These are phyloP conservation scores for Phaeosphaeriaceae sp. DNA, from an alignment of 2,329 filamentous ascomycete genomes.

Conservation along the genomic window DNA sequence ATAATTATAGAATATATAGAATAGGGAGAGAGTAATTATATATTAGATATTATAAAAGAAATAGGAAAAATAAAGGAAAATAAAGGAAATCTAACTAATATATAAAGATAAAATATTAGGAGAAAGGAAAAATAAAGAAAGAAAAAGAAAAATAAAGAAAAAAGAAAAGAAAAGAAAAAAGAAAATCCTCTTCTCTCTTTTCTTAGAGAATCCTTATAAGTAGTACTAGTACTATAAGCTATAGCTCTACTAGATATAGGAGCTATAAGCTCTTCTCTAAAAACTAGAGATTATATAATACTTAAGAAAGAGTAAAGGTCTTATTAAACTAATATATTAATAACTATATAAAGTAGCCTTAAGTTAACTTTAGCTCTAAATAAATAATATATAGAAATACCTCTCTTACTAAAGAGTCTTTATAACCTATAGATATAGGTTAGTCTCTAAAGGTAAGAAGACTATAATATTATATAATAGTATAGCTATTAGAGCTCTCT, in stretches of 20 bases:
- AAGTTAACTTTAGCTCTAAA: background rate
- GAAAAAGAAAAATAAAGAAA: too few relatives aligned
- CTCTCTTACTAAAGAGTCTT: background rate
- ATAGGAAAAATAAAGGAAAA: too few relatives aligned
- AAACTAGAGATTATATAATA: background rate
- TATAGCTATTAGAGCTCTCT: too few relatives aligned
- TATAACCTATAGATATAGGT: background rate
- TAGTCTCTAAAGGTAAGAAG: background rate
- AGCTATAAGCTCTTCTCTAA: background rate
- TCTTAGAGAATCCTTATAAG: too few relatives aligned
- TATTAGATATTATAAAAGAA: too few relatives aligned
- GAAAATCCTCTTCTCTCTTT: background rate
- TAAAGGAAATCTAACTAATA: too few relatives aligned
- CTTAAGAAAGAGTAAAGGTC: background rate
- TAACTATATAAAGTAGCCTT: background rate
- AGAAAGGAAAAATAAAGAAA: too few relatives aligned
- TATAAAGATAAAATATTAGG: too few relatives aligned
- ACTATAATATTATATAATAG: too few relatives aligned
- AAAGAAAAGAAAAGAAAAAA: background rate
- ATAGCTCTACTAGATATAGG: background rate
- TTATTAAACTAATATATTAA: background rate
- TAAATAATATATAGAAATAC: background rate
- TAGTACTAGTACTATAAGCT: too few relatives aligned
- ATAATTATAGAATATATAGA: background rate
- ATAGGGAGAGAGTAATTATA: too few relatives aligned